phyloP scores from a whole-genome alignment of 495 filamentous ascomycete genomes.

The Trichoderma gamsii region DNA sequence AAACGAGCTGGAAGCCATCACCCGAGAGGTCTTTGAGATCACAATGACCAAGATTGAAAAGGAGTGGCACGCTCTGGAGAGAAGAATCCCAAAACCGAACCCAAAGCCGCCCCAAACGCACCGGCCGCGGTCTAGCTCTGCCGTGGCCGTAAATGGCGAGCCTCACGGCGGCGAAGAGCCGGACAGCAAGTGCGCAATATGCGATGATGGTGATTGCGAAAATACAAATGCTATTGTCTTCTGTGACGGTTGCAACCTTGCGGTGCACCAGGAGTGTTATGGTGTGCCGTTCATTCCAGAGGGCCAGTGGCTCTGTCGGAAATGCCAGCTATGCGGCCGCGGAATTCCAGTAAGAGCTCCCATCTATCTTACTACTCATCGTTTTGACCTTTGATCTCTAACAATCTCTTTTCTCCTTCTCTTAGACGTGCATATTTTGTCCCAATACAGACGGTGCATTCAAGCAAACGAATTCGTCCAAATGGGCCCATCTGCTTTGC shows the following conservation, averaged over 20 bases:
- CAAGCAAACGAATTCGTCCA: conserved; percentile 90
- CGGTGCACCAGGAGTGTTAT: conserved; percentile 98
- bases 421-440: conserved; percentile 89
- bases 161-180: conserved; percentile 85
- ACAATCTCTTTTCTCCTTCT: conserved; percentile 1
- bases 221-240: conserved; percentile 99
- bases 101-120: conserved; percentile 93
- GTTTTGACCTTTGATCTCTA: neutral
- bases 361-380: conserved; percentile 17
- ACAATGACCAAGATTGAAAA: conserved; percentile 98
- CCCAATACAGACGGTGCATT: conserved; percentile 96
- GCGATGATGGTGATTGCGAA: conserved; percentile 96
- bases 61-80: conserved; percentile 94
- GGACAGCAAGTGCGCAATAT: conserved; percentile 95
- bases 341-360: conserved; percentile 64
- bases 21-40: conserved; percentile 89
- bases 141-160: conserved; percentile 87
- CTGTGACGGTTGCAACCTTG: conserved; percentile 95
- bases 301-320: conserved; percentile 96
- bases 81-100: conserved; percentile 90
- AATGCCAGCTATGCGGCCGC: conserved; percentile 90
- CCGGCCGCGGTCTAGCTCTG: conserved; percentile 82
- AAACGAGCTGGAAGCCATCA: conserved; percentile 70
- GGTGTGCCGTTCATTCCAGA: conserved; percentile 98
- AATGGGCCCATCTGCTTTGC: conserved; percentile 95